A percentile compares a stretch with the other conserved stretches of the same genome.
Evolutionary conservation across 148 eudicot species (phyloP).

Genomic region (Arctostaphylos glauca): DNA sequence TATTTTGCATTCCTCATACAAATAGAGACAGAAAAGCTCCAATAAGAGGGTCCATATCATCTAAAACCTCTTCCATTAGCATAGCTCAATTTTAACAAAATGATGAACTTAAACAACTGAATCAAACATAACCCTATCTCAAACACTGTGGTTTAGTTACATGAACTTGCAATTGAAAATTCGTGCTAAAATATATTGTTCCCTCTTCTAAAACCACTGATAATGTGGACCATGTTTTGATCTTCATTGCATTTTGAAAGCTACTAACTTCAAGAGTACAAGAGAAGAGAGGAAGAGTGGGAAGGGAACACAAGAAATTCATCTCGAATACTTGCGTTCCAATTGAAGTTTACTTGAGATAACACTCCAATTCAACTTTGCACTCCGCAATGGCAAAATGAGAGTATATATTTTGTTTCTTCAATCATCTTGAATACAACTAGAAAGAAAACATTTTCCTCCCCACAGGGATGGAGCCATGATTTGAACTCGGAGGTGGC

Average conservation of each 20-base stretch:
- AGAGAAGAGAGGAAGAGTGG: too few relatives aligned
- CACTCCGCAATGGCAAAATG: background rate
- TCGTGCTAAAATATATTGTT: background rate
- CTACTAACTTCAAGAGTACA: too few relatives aligned
- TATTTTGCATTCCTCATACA: too few relatives aligned
- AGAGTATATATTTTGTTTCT: background rate
- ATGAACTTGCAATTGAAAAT: background rate
- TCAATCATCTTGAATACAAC: background rate
- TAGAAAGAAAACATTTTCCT: background rate
- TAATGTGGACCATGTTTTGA: background rate
- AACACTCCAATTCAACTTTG: background rate
- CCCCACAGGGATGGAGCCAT: too few relatives aligned
- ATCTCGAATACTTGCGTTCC: too few relatives aligned
- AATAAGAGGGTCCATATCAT: too few relatives aligned
- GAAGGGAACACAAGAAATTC: background rate
- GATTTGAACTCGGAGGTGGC: too few relatives aligned
- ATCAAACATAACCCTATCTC: background rate
- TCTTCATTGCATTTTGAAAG: background rate
- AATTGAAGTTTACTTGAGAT: background rate
- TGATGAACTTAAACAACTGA: background rate
- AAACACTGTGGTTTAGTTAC: background rate
- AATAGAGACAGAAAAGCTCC: too few relatives aligned
- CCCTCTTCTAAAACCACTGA: background rate
- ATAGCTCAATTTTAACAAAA: too few relatives aligned
- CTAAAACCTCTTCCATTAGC: too few relatives aligned